Conservation (phyloP, 305 asterid genomes). For the Coffea humblotiana region DNA sequence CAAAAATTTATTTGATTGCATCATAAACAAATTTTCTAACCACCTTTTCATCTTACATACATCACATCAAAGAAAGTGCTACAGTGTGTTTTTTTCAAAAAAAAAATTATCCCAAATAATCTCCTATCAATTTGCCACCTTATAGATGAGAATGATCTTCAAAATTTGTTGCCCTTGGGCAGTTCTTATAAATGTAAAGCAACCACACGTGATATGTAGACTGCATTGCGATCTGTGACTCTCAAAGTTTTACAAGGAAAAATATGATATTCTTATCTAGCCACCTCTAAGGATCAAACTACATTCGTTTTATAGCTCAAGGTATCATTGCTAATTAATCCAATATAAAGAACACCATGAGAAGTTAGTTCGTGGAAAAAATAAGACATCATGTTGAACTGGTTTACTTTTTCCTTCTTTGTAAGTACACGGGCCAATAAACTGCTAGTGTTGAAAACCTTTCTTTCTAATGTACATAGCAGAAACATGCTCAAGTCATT, state of each 20-base stretch:
- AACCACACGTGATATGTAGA: background rate
- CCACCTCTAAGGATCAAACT: background rate
- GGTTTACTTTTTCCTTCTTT: background rate
- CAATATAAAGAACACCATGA: background rate
- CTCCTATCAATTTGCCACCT: background rate
- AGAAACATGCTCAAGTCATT: background rate
- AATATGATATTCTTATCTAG: no score
- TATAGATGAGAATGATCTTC: background rate
- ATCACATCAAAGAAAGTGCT: no score
- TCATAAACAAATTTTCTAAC: no score
- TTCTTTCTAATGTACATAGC: background rate
- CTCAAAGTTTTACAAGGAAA: background rate
- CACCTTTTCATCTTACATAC: no score
- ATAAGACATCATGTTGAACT: background rate
- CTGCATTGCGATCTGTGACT: background rate
- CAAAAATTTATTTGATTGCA: no score
- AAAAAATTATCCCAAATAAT: no score
- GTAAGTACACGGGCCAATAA: background rate
- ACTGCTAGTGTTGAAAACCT: background rate
- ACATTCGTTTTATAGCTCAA: background rate
- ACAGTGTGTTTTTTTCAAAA: no score
- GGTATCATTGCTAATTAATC: background rate
- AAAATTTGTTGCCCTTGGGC: background rate
- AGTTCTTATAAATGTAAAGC: background rate
- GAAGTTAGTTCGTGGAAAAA: background rate